Evolutionary conservation across 1,284 basidiomycete genomes (phyloP).

Genomic region (Entoloma clypeatum): DNA sequence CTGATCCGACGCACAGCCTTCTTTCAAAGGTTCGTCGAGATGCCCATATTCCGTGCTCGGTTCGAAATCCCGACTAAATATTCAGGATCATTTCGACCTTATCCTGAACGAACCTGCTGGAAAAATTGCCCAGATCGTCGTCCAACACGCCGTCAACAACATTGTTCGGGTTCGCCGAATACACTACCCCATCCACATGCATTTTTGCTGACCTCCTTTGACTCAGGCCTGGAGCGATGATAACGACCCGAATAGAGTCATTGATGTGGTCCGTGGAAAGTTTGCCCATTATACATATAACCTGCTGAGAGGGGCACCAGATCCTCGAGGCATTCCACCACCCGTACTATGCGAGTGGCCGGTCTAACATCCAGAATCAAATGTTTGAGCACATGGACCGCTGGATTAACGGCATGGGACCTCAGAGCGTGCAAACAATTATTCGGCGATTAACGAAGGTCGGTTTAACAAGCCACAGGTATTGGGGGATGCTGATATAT

Average conservation of each 20-base stretch:
- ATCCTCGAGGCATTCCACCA: constrained; percentile 70
- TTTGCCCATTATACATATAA: not conserved
- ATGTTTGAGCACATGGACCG: constrained; percentile 59
- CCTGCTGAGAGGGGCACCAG: constrained; percentile 23
- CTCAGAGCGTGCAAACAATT: constrained; percentile 38
- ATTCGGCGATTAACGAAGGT: constrained; percentile 51
- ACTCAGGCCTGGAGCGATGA: constrained; percentile 51
- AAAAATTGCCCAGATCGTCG: constrained; percentile 66
- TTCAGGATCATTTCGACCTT: constrained; percentile 58
- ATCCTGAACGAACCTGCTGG: constrained; percentile 72
- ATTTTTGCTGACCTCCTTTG: constrained; percentile 4
- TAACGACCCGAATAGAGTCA: constrained; percentile 44
- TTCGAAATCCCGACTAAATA: constrained; percentile 6
- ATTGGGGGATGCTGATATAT: constrained; percentile 8
- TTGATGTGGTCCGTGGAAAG: constrained; percentile 39
- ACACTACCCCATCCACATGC: not conserved
- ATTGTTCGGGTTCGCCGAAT: constrained; percentile 53
- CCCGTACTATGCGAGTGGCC: constrained; percentile 57
- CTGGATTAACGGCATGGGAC: constrained; percentile 54
- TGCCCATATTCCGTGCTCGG: not conserved
- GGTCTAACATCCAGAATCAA: constrained; percentile 57
- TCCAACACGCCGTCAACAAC: constrained; percentile 55
- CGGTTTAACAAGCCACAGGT: no score
- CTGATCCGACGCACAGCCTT: constrained; percentile 71
- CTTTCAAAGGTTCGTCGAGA: constrained; percentile 47